Percentiles rank a stretch among this genome's conserved stretches.
Conservation (phyloP, 495 filamentous ascomycete genomes). For the Penicillium longicatenatum region DNA sequence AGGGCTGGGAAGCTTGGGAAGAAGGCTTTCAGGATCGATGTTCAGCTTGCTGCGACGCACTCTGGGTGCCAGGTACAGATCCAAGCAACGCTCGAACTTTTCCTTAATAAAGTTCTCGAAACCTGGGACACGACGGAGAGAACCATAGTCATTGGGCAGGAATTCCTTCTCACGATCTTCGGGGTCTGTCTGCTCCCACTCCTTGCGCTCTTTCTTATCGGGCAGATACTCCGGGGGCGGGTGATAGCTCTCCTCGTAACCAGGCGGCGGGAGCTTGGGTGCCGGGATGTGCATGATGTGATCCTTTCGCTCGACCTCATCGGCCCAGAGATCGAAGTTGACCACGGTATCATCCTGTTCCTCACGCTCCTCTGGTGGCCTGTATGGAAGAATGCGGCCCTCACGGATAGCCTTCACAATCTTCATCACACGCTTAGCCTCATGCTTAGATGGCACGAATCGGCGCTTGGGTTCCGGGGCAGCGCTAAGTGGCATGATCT, state of each 20-base stretch:
- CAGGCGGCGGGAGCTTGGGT: constrained; percentile 89
- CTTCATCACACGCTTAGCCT: constrained; percentile 97
- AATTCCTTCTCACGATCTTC: constrained; percentile 92
- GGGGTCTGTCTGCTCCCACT: constrained; percentile 86
- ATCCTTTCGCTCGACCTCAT: constrained; percentile 79
- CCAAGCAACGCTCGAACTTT: constrained; percentile 91
- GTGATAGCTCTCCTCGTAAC: constrained; percentile 94
- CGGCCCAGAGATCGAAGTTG: constrained; percentile 92
- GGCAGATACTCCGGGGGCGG: constrained; percentile 95
- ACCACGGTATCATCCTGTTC: constrained; percentile 68
- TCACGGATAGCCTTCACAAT: constrained; percentile 94
- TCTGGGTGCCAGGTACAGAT: constrained; percentile 91
- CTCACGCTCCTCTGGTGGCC: constrained; percentile 72
- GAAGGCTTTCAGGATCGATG: constrained; percentile 90
- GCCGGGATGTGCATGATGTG: constrained; percentile 96
- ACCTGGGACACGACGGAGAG: constrained; percentile 89
- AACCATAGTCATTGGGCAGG: constrained; percentile 75
- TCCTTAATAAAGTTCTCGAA: constrained; percentile 91
- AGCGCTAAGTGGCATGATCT: constrained; percentile 91
- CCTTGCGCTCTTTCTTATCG: constrained; percentile 76
- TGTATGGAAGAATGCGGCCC: constrained; percentile 91
- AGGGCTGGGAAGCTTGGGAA: constrained; percentile 93
- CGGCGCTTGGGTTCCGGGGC: constrained; percentile 95
- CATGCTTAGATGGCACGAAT: constrained; percentile 97
- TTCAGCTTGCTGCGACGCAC: constrained; percentile 92